Evolutionary conservation across 495 filamentous ascomycete genomes (phyloP).

Genomic region (Penicillium samsonianum): DNA sequence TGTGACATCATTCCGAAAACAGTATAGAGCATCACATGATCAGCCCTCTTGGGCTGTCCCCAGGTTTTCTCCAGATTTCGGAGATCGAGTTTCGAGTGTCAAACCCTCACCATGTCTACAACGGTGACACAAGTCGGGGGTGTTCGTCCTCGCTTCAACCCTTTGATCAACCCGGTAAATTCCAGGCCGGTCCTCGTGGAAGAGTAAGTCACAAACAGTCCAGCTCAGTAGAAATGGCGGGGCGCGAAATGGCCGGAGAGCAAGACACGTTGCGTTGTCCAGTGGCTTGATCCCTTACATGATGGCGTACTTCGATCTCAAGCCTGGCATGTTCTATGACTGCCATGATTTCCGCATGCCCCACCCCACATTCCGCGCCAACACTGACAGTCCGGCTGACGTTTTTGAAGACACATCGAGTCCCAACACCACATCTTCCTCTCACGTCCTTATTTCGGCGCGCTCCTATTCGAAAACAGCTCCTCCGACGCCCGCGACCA

Average conservation of each 20-base stretch:
- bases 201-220: slow-evolving; percentile 33
- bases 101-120: slow-evolving; percentile 17
- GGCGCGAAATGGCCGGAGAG: background rate
- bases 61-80: background rate
- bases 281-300: slow-evolving; percentile 11
- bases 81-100: background rate
- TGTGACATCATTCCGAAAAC: slow-evolving; percentile 26
- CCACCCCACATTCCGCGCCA: background rate
- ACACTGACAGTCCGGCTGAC: background rate
- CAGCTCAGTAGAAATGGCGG: background rate
- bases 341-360: background rate
- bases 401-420: slow-evolving; percentile 32
- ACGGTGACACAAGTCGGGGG: slow-evolving; percentile 1
- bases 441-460: slow-evolving; percentile 68
- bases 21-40: slow-evolving; percentile 19
- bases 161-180: slow-evolving; percentile 40
- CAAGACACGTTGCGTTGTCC: background rate
- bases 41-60: background rate
- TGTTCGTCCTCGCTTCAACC: slow-evolving; percentile 35
- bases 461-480: slow-evolving; percentile 86
- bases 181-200: slow-evolving; percentile 42
- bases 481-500: slow-evolving; percentile 79
- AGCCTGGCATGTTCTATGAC: background rate
- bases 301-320: background rate
- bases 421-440: slow-evolving; percentile 58